These are phyloP conservation scores for Biscogniauxia mediterranea DNA, from an alignment of 2,329 filamentous ascomycete species.

Conservation along the genomic window DNA sequence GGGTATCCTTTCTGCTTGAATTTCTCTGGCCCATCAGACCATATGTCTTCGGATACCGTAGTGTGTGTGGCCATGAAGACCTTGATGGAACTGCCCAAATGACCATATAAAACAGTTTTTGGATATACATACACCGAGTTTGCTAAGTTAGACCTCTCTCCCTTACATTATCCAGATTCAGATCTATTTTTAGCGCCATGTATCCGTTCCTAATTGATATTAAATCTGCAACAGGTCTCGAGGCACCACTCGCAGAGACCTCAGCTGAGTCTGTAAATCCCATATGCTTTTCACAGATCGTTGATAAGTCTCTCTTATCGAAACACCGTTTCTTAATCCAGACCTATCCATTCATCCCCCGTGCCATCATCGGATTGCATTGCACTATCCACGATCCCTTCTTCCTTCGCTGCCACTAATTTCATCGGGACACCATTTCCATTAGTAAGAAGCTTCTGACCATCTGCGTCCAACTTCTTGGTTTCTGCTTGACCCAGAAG, in stretches of 20 bases:
- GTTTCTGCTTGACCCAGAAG: conserved; percentile 54
- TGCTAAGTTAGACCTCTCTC: not conserved
- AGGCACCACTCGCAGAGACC: not conserved
- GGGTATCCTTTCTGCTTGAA: not conserved
- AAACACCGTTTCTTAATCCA: conserved; percentile 24
- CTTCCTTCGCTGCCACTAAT: conserved; percentile 20
- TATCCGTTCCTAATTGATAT: not conserved
- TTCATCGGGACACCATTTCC: conserved; percentile 24
- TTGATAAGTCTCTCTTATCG: not conserved
- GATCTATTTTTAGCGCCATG: not conserved
- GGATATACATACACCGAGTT: not conserved
- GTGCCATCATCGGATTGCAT: conserved; percentile 23
- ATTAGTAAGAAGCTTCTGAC: conserved; percentile 9
- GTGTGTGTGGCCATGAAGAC: too few species aligned
- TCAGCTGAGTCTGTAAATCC: not conserved
- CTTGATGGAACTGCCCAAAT: too few species aligned
- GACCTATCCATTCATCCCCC: conserved; percentile 33
- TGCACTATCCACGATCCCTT: conserved; percentile 15
- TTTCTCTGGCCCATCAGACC: not conserved
- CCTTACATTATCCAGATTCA: not conserved
- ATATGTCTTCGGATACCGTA: not conserved
- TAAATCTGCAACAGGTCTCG: not conserved
- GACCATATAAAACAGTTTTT: not conserved
- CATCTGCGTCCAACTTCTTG: conserved; percentile 12
- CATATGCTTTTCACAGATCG: not conserved